Evolutionary conservation across 2,329 filamentous ascomycete genomes (phyloP), one percentile per base, ranked within the genome.

Genomic region (Myriosclerotinia scirpicola): DNA sequence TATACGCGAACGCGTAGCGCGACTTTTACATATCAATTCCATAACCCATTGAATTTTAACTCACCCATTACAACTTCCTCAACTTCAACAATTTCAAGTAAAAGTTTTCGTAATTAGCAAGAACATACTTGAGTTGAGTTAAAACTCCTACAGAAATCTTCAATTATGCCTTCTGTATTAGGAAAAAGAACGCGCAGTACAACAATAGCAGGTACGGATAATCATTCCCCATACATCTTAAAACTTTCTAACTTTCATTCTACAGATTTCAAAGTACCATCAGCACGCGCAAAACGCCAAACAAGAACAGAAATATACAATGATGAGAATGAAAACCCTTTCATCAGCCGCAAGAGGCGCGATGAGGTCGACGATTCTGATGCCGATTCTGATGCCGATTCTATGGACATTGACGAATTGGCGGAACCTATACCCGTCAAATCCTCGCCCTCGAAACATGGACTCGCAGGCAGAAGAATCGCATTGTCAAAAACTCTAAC

Each of bases 271-370:
- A 72, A 72, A 59, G 54, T 67, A 62, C 64, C 64, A 68, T 69
- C 71, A 53, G 67, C 70, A 69, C 76, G 78, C 58, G 81, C 79
- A 74, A 84, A 82, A 77, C 80, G 80, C 70, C 79, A 80, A 70
- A 77, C 76, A 75, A 80, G 69, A 46, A 54, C 64, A 54, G 72
- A 76, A 56, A 71, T 73, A 55, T 81, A 85, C 73, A 87, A 89
- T 71, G 85, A 90, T 71, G 90, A 93, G 77, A 90, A 92, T 71
- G 80, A 84, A 69, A 87, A 90, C 66, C 85, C 85, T 2, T 83
- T 85, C 67, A 71, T 80, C 61, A 79, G 76, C 8, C 77, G 69
- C 26, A 67, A 72, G 44, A 68, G 66, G 26, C 76, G 74, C 67
- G 72, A 76, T 67, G 69, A 69, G 71, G 68, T 66, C 59, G 65